phyloP scores from a whole-genome alignment of 2,329 filamentous ascomycete species.

The Beauveria sp. region DNA sequence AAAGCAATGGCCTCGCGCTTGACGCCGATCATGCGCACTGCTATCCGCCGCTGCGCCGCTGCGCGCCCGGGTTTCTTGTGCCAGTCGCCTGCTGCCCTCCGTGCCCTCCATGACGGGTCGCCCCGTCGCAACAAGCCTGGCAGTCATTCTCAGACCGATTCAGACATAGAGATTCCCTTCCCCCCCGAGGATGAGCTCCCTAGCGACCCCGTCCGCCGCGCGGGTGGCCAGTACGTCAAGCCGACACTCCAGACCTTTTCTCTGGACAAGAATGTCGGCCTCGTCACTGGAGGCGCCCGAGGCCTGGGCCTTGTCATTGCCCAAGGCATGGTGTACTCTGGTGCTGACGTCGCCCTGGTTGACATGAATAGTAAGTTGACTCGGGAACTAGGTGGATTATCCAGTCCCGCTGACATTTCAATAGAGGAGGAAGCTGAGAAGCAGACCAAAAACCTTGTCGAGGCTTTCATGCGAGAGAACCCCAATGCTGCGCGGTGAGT shows the following conservation, averaged over 20 bases:
- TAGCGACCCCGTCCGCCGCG: slow-evolving; percentile 61
- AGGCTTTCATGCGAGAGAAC: slow-evolving; percentile 72
- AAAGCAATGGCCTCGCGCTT: slow-evolving; percentile 18
- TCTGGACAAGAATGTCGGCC: slow-evolving; percentile 71
- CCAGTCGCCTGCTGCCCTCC: slow-evolving; percentile 20
- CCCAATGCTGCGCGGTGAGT: slow-evolving; percentile 61
- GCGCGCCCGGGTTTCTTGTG: slow-evolving; percentile 10
- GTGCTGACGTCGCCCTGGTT: slow-evolving; percentile 83
- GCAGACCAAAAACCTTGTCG: slow-evolving; percentile 66
- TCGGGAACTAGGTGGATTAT: neutral
- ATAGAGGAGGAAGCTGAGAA: slow-evolving; percentile 79
- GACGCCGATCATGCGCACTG: slow-evolving; percentile 22
- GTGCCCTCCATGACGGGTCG: slow-evolving; percentile 25
- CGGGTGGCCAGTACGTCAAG: slow-evolving; percentile 75
- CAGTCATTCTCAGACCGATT: slow-evolving; percentile 71
- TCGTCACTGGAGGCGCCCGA: slow-evolving; percentile 86
- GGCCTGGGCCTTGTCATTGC: slow-evolving; percentile 89
- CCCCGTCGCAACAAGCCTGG: slow-evolving; percentile 43
- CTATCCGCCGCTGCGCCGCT: slow-evolving; percentile 20
- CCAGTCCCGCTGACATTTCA: slow-evolving; percentile 14
- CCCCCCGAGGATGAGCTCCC: slow-evolving; percentile 69
- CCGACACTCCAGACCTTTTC: slow-evolving; percentile 82
- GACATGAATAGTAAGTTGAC: slow-evolving; percentile 74
- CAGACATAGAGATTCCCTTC: slow-evolving; percentile 70
- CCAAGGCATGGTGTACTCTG: slow-evolving; percentile 81